These are phyloP conservation scores for Metarhizium guizhouense DNA, from an alignment of 2,329 filamentous ascomycete genomes.

Conservation along the genomic window DNA sequence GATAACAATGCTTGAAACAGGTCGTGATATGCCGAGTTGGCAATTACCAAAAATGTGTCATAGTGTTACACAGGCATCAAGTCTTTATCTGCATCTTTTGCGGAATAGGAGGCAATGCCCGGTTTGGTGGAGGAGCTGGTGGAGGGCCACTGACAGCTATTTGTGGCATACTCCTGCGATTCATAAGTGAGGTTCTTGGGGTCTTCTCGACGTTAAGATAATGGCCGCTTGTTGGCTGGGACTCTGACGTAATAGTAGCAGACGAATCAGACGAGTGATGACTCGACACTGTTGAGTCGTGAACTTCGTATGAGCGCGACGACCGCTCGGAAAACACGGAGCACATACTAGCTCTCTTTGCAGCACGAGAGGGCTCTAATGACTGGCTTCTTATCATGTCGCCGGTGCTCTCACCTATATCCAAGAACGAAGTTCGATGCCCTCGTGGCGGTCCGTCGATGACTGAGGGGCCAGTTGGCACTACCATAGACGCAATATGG, in stretches of 20 bases:
- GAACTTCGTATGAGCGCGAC: constrained; percentile 12
- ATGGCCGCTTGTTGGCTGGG: not conserved
- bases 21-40: not conserved
- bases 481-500: constrained; percentile 5
- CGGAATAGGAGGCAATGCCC: constrained; percentile 46
- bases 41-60: not conserved
- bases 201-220: constrained; percentile 13
- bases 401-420: not conserved
- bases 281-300: constrained; percentile 7
- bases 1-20: not conserved
- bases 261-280: constrained; percentile 16
- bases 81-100: constrained; percentile 13
- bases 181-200: constrained; percentile 16
- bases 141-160: constrained; percentile 39
- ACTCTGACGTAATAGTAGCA: constrained; percentile 11
- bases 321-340: constrained; percentile 18
- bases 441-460: not conserved
- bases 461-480: not conserved
- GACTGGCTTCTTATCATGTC: constrained; percentile 3
- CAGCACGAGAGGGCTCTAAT: constrained; percentile 10
- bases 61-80: not conserved
- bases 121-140: constrained; percentile 44
- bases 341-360: constrained; percentile 19
- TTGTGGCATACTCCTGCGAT: constrained; percentile 42
- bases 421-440: constrained; percentile 6